Percentiles rank a stretch among this genome's conserved stretches.
Conservation (phyloP, 768 basidiomycete species). For the Serendipita sp. region DNA sequence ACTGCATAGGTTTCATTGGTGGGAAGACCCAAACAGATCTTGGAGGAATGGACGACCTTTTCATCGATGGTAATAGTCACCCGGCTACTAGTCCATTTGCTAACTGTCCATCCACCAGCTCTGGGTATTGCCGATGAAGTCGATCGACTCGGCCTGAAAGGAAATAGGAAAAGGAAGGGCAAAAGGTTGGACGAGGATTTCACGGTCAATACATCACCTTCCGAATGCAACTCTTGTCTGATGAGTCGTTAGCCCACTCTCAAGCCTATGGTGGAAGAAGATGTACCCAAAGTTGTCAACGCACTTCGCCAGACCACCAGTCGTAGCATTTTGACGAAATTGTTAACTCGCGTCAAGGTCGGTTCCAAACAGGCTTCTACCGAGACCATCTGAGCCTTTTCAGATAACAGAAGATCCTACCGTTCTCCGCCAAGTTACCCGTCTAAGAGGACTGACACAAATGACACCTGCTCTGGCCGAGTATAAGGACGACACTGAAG, state of each 20-base stretch:
- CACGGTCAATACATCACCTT: conserved; percentile 32
- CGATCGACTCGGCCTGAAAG: conserved; percentile 68
- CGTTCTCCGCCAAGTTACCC: conserved; percentile 71
- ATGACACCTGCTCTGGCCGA: conserved; percentile 85
- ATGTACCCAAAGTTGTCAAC: conserved; percentile 82
- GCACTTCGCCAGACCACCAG: conserved; percentile 81
- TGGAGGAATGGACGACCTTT: conserved; percentile 85
- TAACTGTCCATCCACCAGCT: conserved; percentile 30
- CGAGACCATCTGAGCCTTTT: neutral
- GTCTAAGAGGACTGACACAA: conserved; percentile 80
- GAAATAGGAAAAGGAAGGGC: conserved; percentile 74
- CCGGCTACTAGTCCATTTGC: neutral
- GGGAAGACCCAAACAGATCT: conserved; percentile 98
- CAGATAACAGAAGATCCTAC: conserved; percentile 76
- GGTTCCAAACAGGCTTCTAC: conserved; percentile 4
- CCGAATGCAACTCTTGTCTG: conserved; percentile 7
- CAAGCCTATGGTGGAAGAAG: conserved; percentile 56
- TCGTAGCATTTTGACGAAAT: conserved; percentile 62
- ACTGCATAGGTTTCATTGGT: conserved; percentile 91
- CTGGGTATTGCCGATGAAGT: conserved; percentile 90
- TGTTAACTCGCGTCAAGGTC: conserved; percentile 77
- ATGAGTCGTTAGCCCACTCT: conserved; percentile 46
- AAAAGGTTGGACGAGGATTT: conserved; percentile 94
- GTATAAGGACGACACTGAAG: conserved; percentile 48
- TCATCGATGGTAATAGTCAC: conserved; percentile 59